Evolutionary conservation across 805 yeast species (phyloP), one percentile per base, ranked within the genome.

Genomic region (Candida sonorensis): DNA sequence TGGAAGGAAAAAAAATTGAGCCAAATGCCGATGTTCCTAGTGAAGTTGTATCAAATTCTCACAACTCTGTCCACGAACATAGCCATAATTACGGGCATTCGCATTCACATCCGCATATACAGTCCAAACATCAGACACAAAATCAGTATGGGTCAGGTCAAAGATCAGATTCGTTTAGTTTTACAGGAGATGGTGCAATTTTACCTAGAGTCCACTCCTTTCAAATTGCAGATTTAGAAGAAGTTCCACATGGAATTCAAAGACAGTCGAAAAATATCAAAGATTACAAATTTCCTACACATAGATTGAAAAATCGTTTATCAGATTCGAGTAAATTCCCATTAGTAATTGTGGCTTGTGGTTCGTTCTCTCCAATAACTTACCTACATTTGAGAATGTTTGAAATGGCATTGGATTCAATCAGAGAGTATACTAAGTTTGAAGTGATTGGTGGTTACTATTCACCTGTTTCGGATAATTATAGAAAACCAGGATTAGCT

Each of bases 401-500:
- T 57, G 98, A 92, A 61, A 92, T 92, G 98, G 98, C 98, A 0
- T 63, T 92, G 48, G 98, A 92, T 56, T 77, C 94, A 7, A 82
- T 92, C 30, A 66, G 84, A 28, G 98, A 92, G 57, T 87, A 80
- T 44, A 92, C 97, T 2, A 63, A 90, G 42, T 92, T 87, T 51
- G 98, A 92, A 61, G 95, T 92, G 21, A 74, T 92, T 45, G 98
- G 97, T 18, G 98, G 98, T 2, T 92, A 78, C 62, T 92, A 85
- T 60, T 82, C 95, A 14, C 98, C 98, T 0, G 97, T 90, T 8
- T 72, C 82, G 31, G 96, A 90, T 52, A 86, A 87, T 57, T 92
- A 92, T 64, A 77, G 79, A 52, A 92, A 92, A 59, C 86, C 85
- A 26, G 98, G 98, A 0, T 65, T 92, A 33, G 97, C 98, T 1